Evolutionary conservation across 495 filamentous ascomycete genomes (phyloP), one percentile per base, ranked within the genome.

Genomic region (Tuber umbilicatum): DNA sequence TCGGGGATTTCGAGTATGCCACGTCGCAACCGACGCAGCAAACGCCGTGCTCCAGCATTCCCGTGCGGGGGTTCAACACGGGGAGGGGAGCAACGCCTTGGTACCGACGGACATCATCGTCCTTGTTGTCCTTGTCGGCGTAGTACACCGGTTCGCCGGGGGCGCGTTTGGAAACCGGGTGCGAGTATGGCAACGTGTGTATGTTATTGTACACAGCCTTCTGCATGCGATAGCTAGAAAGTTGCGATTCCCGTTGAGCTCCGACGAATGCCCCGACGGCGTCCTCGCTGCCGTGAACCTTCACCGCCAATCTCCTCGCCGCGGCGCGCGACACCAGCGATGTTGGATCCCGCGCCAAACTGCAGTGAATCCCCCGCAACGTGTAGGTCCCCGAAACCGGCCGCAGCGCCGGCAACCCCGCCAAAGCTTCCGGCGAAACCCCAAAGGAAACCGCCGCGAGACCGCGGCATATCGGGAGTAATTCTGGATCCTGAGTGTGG

Each of bases 401-500:
- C 37, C 73, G 71, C 68, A 78, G 39, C 35, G 71, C 71, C 19
- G 76, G 76, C 27, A 78, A 16, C 68, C 69, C 68, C 47, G 68
- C 64, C 39, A 69, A 41, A 16, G 64, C 74, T 47, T 41, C 47
- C 10, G 42, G 69, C 23, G 76, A 38, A 68, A 77, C 47, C 50
- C 76, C 76, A 38, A 74, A 78, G 37, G 73, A 64, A 37, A 69
- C 55, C 12, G 38, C 47, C 27, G 76, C 76, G 38, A 77, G 75
- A 21, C 68, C 68, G 7, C 68, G 31, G 6, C 74, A 68, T 21
- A 78, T 55, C 6, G 75, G 75, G 40, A 78, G 71, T 9, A 78
- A 75, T 75, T 78, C 76, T 23, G 76, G 76, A 35, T 78, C 74
- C 68, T 78, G 76, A 14, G 76, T 78, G 37, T 77, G 75, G 68